Base-by-base conservation (phyloP, 345 rosid genomes). In the Corchorus capsularis region DNA sequence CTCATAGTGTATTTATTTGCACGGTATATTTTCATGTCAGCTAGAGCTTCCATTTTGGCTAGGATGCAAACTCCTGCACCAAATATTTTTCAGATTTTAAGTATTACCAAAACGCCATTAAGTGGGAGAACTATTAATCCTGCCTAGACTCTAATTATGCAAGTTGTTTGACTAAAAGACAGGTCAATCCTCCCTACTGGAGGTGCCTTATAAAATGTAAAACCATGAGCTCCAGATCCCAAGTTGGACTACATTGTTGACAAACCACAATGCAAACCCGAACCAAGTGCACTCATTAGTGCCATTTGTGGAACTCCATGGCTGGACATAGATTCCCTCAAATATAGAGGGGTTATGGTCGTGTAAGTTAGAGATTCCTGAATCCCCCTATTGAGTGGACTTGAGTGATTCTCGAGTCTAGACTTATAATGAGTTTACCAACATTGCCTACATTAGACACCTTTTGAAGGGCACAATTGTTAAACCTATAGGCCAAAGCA, bases 11-110 rank as follows among this genome's bases (percentile, higher is more conserved):
- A 92, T 32, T 63, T 80, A 82, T 81, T 90, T 1, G 84, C 85
- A 20, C 16, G 78, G 83, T 94, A 92, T 82, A 92, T 84, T 80
- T 89, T 92, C 81, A 50, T 64, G 82, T 92, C 97, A 20, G 92
- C 83, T 64, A 86, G 78, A 69, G 82, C 92, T 83, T 87, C 91
- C 71, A 90, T 80, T 81, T 87, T 88, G 79, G 91, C 83, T 57
- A 90, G 34, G 69, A 86, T 62, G 72, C 82, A 84, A 75, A 85
- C 86, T 47, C 86, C 96, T 94, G 87, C 71, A 81, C 50, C 63
- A 68, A 69, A 69, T 47, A 32, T 63, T 34, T 61, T 80, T 55
- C 47, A 32, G 15, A 76, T 19, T 50, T 22, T 12, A 64, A 71
- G 61, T 20, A 39, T 27, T 67, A 67, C 9, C 74, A 60, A 49